These are phyloP conservation scores for Lomentospora prolificans DNA, from an alignment of 2,329 filamentous ascomycete genomes.

Conservation along the genomic window DNA sequence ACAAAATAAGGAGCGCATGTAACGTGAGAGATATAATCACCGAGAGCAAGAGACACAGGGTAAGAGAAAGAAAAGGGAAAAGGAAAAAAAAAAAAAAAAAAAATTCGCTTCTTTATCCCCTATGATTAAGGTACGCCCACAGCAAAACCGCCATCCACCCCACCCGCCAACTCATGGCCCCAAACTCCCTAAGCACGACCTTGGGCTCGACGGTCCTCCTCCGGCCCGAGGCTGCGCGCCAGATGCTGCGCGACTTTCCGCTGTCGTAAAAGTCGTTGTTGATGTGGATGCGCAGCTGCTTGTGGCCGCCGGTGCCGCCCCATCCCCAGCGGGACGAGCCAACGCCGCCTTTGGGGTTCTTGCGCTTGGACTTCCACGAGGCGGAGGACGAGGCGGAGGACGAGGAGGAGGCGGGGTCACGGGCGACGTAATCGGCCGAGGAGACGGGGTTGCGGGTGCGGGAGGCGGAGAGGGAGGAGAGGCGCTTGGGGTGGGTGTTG, in stretches of 20 bases:
- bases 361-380: conserved; percentile 18
- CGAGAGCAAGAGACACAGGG: no score
- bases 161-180: conserved; percentile 51
- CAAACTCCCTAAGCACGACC: conserved; percentile 49
- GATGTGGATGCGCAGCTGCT: conserved; percentile 43
- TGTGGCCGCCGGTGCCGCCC: conserved; percentile 22
- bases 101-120: conserved; percentile 33
- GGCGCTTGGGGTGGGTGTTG: conserved; percentile 20
- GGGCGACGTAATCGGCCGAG: conserved; percentile 14
- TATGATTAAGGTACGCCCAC: conserved; percentile 59
- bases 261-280: conserved; percentile 37
- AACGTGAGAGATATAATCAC: no score
- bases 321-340: neutral
- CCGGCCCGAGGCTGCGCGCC: conserved; percentile 18
- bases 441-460: conserved; percentile 14
- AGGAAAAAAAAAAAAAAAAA: neutral
- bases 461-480: conserved; percentile 13
- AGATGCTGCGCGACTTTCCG: conserved; percentile 22
- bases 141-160: conserved; percentile 51
- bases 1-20: no score
- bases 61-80: neutral
- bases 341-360: conserved; percentile 2
- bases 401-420: neutral
- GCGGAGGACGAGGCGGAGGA: conserved; percentile 10
- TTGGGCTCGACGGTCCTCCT: conserved; percentile 26